phyloP scores from a whole-genome alignment of 2,329 filamentous ascomycete species.

The Amylocarpus encephaloides region DNA sequence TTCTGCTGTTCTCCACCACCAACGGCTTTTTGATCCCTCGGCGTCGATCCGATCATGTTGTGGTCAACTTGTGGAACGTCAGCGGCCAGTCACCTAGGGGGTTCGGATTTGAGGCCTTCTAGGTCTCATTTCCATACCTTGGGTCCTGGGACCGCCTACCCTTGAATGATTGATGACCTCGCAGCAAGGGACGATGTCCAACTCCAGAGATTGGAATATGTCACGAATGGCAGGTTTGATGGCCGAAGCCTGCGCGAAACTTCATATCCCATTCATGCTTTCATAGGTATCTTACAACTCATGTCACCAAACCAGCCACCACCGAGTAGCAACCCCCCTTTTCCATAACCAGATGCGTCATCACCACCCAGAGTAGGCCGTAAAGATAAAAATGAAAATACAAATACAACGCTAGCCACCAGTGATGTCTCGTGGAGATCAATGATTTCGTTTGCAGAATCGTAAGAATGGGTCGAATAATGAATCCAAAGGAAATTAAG shows the following conservation, averaged over 20 bases:
- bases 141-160: too few relatives aligned
- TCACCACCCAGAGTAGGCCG: background rate
- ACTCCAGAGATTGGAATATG: background rate
- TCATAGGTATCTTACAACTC: conserved; percentile 1
- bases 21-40: too few relatives aligned
- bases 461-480: background rate
- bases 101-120: too few relatives aligned
- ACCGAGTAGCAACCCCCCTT: background rate
- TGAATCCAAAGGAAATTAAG: background rate
- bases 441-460: conserved; percentile 15
- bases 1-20: too few relatives aligned
- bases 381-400: conserved; percentile 5
- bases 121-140: too few relatives aligned
- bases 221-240: background rate
- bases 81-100: too few relatives aligned
- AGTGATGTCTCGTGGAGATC: conserved; percentile 7
- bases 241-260: background rate
- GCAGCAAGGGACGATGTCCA: background rate
- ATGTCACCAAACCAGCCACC: background rate
- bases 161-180: background rate
- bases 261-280: background rate
- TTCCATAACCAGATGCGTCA: background rate
- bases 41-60: too few relatives aligned
- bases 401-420: conserved; percentile 13
- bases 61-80: too few relatives aligned